Evolutionary conservation across 2,329 filamentous ascomycete species (phyloP).

Genomic region (Verticillium longisporum): DNA sequence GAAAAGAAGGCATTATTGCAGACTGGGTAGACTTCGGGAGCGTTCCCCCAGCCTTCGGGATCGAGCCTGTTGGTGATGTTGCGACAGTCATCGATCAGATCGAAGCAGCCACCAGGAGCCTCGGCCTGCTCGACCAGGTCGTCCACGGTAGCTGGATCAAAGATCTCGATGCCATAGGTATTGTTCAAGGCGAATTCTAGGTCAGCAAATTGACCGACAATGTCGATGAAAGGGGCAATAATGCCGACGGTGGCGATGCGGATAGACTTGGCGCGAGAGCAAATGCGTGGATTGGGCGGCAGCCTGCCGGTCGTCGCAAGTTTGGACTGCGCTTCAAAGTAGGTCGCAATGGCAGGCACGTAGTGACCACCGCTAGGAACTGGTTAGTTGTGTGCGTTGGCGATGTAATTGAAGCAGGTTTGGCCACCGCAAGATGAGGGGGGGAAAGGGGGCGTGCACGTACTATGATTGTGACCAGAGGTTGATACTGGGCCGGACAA

Average conservation of each 20-base stretch:
- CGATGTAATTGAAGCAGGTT: too few relatives aligned
- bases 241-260: conserved; percentile 9
- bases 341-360: conserved; percentile 9
- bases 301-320: background rate
- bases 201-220: conserved; percentile 1
- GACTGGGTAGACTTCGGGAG: background rate
- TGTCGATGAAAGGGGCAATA: conserved; percentile 9
- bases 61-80: conserved; percentile 29
- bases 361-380: conserved; percentile 12
- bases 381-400: background rate
- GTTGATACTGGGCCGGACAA: conserved; percentile 34
- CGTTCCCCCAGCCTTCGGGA: conserved; percentile 22
- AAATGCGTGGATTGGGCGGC: background rate
- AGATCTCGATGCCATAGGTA: conserved; percentile 7
- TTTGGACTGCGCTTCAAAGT: conserved; percentile 4
- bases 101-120: conserved; percentile 5
- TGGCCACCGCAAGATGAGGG: background rate
- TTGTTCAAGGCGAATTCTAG: conserved; percentile 6
- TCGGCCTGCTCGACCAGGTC: background rate
- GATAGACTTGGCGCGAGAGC: conserved; percentile 2
- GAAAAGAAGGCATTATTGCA: conserved; percentile 3
- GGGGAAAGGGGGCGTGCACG: background rate
- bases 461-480: conserved; percentile 28
- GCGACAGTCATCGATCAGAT: conserved; percentile 4
- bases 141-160: background rate